Conservation (phyloP, 2,329 filamentous ascomycete genomes). For the Trichoderma arundinaceum region DNA sequence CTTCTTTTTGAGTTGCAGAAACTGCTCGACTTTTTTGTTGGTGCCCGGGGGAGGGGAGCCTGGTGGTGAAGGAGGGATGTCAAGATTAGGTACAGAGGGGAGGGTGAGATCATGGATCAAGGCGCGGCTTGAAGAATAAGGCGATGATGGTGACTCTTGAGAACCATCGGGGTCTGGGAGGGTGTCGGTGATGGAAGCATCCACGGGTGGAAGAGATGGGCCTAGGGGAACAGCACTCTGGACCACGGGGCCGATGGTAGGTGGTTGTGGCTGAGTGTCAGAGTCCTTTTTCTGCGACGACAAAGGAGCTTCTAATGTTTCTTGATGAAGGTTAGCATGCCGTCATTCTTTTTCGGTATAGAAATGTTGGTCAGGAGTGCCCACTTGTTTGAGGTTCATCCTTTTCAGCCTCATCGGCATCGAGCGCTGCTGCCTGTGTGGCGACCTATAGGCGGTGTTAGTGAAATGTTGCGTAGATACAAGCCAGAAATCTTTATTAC, state of each 20-base stretch:
- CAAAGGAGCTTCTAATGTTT: neutral
- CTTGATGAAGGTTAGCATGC: neutral
- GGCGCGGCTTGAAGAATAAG: constrained; percentile 67
- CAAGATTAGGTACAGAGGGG: constrained; percentile 71
- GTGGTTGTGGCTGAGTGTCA: constrained; percentile 18
- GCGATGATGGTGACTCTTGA: constrained; percentile 57
- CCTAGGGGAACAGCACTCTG: constrained; percentile 46
- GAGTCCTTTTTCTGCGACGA: neutral
- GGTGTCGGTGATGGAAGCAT: constrained; percentile 34
- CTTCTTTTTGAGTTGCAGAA: constrained; percentile 77
- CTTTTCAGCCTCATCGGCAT: constrained; percentile 17
- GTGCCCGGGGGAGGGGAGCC: constrained; percentile 59
- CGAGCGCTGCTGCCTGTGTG: constrained; percentile 17
- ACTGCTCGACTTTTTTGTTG: constrained; percentile 73
- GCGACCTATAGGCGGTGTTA: constrained; percentile 21
- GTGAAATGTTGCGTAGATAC: constrained; percentile 3
- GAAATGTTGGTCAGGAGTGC: neutral
- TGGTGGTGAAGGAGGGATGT: constrained; percentile 76
- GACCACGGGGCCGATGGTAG: constrained; percentile 41
- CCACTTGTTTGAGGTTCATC: constrained; percentile 5
- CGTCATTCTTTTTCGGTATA: neutral
- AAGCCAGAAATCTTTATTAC: constrained; percentile 8
- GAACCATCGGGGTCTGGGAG: constrained; percentile 35
- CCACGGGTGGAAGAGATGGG: constrained; percentile 47
- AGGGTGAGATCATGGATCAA: constrained; percentile 75